phyloP scores from a whole-genome alignment of 768 basidiomycete species.

The Dacryopinax primogenitus region DNA sequence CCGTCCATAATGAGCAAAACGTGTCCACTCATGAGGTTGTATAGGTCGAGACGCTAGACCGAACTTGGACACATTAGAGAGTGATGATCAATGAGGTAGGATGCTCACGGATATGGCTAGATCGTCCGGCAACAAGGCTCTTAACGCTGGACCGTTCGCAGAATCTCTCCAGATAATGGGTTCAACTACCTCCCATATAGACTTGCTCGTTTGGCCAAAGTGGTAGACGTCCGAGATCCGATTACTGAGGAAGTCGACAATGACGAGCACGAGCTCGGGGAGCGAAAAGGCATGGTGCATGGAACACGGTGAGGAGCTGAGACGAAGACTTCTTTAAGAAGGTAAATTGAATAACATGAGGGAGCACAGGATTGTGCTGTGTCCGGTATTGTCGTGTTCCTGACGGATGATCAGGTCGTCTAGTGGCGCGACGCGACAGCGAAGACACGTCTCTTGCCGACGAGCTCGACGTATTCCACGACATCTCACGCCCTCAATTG shows the following conservation, averaged over 20 bases:
- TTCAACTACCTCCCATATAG: background rate
- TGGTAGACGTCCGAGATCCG: background rate
- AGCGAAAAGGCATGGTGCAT: background rate
- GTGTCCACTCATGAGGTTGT: background rate
- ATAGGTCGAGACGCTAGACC: background rate
- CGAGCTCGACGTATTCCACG: background rate
- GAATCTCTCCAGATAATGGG: background rate
- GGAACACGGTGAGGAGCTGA: background rate
- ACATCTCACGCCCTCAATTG: no score
- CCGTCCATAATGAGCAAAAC: background rate
- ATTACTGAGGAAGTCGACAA: background rate
- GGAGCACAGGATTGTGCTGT: background rate
- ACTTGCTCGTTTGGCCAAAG: background rate
- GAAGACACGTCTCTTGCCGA: background rate
- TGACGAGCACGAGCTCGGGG: background rate
- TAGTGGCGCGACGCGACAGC: background rate
- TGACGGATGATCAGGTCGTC: background rate
- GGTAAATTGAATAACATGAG: background rate
- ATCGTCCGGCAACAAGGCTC: background rate
- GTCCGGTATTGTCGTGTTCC: background rate
- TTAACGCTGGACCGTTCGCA: background rate
- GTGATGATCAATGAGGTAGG: background rate
- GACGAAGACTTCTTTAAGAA: background rate
- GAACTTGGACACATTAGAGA: constrained; percentile 3
- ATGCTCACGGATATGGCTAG: background rate